phyloP scores from a whole-genome alignment of 305 asterid species.

The Plantago rigida region DNA sequence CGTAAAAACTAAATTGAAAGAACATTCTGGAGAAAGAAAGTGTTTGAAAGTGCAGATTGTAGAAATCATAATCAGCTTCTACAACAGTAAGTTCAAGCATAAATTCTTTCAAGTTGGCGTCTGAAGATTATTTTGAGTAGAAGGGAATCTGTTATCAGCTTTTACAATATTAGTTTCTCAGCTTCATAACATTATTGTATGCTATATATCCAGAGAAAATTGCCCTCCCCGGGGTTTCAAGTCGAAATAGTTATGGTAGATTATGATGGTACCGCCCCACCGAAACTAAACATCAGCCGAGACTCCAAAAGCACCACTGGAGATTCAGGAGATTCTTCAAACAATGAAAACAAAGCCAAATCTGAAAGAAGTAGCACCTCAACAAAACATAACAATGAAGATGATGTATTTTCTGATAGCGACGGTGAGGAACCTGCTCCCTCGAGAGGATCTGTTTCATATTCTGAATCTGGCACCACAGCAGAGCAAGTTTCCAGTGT shows the following conservation, averaged over 20 bases:
- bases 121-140: neutral
- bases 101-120: too few relatives aligned
- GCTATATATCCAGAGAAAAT: constrained; percentile 60
- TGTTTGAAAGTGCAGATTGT: too few relatives aligned
- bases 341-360: constrained; percentile 34
- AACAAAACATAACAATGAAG: constrained; percentile 43
- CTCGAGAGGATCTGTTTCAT: constrained; percentile 36
- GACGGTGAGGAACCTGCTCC: constrained; percentile 62
- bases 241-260: constrained; percentile 87
- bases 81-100: too few relatives aligned
- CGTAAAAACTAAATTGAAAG: too few relatives aligned
- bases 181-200: neutral
- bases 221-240: constrained; percentile 89
- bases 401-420: constrained; percentile 82
- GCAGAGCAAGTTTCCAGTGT: constrained; percentile 35
- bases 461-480: constrained; percentile 28
- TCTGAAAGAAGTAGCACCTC: constrained; percentile 36
- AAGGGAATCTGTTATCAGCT: neutral
- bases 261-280: constrained; percentile 49
- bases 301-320: constrained; percentile 34
- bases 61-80: too few relatives aligned
- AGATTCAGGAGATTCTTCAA: constrained; percentile 37
- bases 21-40: too few relatives aligned
- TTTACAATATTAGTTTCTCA: neutral
- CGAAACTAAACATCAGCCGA: constrained; percentile 33